Evolutionary conservation across 2,329 filamentous ascomycete species (phyloP), one percentile per base, ranked within the genome.

Genomic region (Bretziella fagacearum): DNA sequence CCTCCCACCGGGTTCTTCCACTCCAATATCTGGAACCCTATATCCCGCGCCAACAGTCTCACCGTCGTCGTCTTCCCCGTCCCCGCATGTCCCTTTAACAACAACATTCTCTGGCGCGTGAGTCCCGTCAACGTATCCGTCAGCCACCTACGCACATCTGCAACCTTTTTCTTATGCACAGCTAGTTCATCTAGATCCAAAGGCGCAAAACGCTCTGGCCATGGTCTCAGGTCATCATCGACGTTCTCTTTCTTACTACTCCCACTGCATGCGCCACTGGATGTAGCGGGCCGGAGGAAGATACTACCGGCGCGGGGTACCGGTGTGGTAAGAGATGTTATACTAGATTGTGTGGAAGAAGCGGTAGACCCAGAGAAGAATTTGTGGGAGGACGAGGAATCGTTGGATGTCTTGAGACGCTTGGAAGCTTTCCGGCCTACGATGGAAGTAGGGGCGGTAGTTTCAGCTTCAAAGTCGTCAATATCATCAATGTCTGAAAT

Each of bases 91-190:
- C 91, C 91, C 61, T 93, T 94, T 36, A 98, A 67, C 23, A 98
- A 69, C 49, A 95, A 70, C 49, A 95, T 59, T 51, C 82, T 74
- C 66, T 93, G 77, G 51, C 73, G 68, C 60, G 73, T 63, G 30
- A 67, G 66, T 13, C 84, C 82, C 22, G 63, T 60, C 52, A 85
- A 72, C 15, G 85, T 83, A 57, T 79, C 74, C 36, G 82, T 75
- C 27, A 98, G 65, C 87, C 91, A 96, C 50, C 65, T 70, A 50
- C 78, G 74, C 39, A 96, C 87, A 62, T 96, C 87, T 2, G 75
- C 65, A 4, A 96, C 83, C 61, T 98, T 98, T 56, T 76, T 91
- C 66, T 93, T 95, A 61, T 98, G 87, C 15, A 98, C 89, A 0
- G 82, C 89, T 39, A 98, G 67, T 63, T 96, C 89, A 13, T 86